Percentiles rank a stretch among this genome's conserved stretches.
phyloP scores from a whole-genome alignment of 495 filamentous ascomycete species.

The Daldinia bambusicola region DNA sequence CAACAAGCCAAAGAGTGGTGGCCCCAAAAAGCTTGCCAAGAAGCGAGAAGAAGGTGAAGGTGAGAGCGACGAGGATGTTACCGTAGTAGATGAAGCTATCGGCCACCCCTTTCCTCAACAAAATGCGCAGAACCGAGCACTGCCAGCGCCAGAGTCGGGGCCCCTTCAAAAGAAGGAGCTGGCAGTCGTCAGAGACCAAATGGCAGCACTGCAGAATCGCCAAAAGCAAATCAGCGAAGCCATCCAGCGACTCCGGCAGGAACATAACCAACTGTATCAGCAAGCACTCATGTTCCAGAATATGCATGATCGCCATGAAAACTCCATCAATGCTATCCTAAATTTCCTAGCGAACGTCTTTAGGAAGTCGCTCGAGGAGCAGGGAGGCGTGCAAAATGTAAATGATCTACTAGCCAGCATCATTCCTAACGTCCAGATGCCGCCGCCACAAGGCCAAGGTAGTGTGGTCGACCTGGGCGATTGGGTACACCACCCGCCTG shows the following conservation, averaged over 20 bases:
- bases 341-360: constrained; percentile 97
- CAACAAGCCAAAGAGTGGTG: constrained; percentile 88
- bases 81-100: constrained; percentile 50
- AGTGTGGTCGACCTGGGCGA: constrained; percentile 82
- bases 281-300: constrained; percentile 91
- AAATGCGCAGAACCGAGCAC: constrained; percentile 35
- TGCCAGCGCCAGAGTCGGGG: constrained; percentile 53
- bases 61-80: constrained; percentile 75
- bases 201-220: constrained; percentile 82
- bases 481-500: constrained; percentile 59
- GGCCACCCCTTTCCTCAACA: constrained; percentile 36
- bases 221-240: constrained; percentile 84
- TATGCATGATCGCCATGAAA: constrained; percentile 94
- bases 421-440: constrained; percentile 68
- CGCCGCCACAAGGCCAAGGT: constrained; percentile 57
- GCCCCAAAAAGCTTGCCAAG: constrained; percentile 59
- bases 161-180: constrained; percentile 81
- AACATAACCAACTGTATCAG: constrained; percentile 88
- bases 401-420: constrained; percentile 77
- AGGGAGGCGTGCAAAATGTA: constrained; percentile 71
- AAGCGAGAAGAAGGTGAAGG: constrained; percentile 79
- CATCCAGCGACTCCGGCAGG: constrained; percentile 78
- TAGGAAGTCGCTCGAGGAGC: constrained; percentile 71
- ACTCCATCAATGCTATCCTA: constrained; percentile 96
- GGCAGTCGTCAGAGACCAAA: constrained; percentile 76